Percentiles rank a stretch among this genome's conserved stretches.
Conservation (phyloP, 2,329 filamentous ascomycete genomes). For the Neoascochyta sp. region DNA sequence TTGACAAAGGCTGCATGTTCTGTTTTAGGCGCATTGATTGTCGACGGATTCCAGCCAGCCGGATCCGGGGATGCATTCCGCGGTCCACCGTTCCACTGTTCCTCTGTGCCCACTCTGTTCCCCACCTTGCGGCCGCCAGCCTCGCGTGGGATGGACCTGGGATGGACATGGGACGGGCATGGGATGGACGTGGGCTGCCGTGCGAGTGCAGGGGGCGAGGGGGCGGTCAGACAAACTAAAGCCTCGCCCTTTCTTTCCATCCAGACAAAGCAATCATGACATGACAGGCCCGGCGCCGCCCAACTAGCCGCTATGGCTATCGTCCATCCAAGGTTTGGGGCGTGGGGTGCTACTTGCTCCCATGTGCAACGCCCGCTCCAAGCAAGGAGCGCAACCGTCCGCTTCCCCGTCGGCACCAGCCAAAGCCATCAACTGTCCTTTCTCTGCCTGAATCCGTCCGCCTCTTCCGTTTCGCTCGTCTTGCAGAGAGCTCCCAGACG, state of each 20-base stretch:
- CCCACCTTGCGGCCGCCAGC: conserved; percentile 18
- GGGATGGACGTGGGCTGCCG: too few species aligned
- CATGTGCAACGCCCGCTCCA: conserved; percentile 26
- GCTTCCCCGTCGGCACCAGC: conserved; percentile 24
- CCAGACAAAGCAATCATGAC: conserved; percentile 10
- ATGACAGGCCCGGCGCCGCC: conserved; percentile 18
- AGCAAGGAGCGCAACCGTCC: conserved; percentile 33
- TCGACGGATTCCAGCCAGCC: conserved; percentile 14
- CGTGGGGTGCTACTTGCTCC: conserved; percentile 32
- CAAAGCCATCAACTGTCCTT: conserved; percentile 22
- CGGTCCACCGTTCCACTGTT: conserved; percentile 24
- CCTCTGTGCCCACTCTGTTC: too few species aligned
- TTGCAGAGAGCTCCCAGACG: too few species aligned
- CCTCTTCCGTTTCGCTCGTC: conserved; percentile 8
- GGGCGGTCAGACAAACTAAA: conserved; percentile 29
- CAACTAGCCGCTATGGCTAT: conserved; percentile 15
- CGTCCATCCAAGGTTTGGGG: conserved; percentile 18
- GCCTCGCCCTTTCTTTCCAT: conserved; percentile 10
- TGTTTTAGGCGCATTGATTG: conserved; percentile 19
- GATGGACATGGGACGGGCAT: conserved; percentile 5
- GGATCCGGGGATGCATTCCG: conserved; percentile 23
- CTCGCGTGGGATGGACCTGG: conserved; percentile 24
- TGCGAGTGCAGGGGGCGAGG: too few species aligned
- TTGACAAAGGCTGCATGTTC: too few species aligned
- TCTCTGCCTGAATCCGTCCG: conserved; percentile 8